Conservation (phyloP, 805 yeast species). For the Wickerhamomyces subpelliculosus region DNA sequence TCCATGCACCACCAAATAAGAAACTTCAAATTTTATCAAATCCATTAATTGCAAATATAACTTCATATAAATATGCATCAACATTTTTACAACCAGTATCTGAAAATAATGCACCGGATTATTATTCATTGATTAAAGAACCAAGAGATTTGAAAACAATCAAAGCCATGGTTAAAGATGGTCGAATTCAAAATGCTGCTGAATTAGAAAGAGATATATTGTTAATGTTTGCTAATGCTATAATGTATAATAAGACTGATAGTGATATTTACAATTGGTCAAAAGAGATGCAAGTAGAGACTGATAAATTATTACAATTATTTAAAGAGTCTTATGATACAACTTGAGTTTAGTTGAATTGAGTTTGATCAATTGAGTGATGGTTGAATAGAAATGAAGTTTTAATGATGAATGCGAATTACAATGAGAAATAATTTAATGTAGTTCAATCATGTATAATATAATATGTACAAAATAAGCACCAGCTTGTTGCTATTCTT, state of each 20-base stretch:
- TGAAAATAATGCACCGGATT: slow-evolving; percentile 61
- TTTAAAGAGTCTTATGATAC: slow-evolving; percentile 56
- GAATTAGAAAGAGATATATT: slow-evolving; percentile 63
- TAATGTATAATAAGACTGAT: slow-evolving; percentile 69
- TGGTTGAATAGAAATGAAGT: no score
- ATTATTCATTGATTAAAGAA: slow-evolving; percentile 48
- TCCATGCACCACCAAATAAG: slow-evolving; percentile 28
- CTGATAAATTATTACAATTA: slow-evolving; percentile 46
- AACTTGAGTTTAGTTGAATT: no score
- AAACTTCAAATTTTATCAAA: slow-evolving; percentile 55
- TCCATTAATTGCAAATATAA: slow-evolving; percentile 56
- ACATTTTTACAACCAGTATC: slow-evolving; percentile 68
- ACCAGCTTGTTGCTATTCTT: no score
- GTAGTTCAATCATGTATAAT: no score
- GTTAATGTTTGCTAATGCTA: slow-evolving; percentile 77
- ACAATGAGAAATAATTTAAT: no score
- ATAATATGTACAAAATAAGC: no score
- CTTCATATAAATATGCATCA: slow-evolving; percentile 67
- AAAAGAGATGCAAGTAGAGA: slow-evolving; percentile 63
- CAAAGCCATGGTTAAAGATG: slow-evolving; percentile 49
- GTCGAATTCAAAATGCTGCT: slow-evolving; percentile 38
- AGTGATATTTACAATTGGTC: slow-evolving; percentile 58
- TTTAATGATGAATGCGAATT: no score
- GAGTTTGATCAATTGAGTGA: neutral
- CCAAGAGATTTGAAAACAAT: slow-evolving; percentile 70